Conservation (phyloP, 331 rosid species). For the Telfairia occidentalis region DNA sequence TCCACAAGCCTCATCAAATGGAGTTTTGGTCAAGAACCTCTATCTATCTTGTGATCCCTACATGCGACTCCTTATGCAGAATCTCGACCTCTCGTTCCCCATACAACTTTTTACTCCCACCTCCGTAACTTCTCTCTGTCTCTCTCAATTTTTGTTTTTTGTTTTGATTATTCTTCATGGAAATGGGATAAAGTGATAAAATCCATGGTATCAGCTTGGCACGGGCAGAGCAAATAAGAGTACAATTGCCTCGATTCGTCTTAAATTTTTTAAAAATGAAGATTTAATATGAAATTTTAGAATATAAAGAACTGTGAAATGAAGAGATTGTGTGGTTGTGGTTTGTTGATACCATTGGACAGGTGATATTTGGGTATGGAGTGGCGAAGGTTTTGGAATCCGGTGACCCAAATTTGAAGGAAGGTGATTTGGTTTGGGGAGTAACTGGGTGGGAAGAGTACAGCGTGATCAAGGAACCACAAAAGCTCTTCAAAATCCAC, state of each 20-base stretch:
- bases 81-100: neutral
- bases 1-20: conserved; percentile 10
- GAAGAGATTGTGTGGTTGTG: neutral
- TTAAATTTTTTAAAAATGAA: too few species aligned
- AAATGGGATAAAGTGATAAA: too few species aligned
- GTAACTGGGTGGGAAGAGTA: conserved; percentile 27
- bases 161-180: too few species aligned
- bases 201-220: too few species aligned
- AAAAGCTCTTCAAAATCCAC: conserved; percentile 18
- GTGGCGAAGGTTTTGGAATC: conserved; percentile 23
- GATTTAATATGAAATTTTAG: too few species aligned
- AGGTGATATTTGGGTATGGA: conserved; percentile 20
- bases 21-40: conserved; percentile 10
- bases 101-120: neutral
- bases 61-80: neutral
- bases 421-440: conserved; percentile 25
- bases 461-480: neutral
- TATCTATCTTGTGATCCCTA: conserved; percentile 17
- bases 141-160: too few species aligned
- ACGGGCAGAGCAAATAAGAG: too few species aligned
- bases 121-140: conserved; percentile 6
- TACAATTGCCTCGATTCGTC: too few species aligned
- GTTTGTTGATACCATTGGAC: neutral
- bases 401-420: conserved; percentile 7
- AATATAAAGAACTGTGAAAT: too few species aligned